Percentiles rank a stretch among this genome's conserved stretches.
These are phyloP conservation scores for Kalmusia sp. DNA, from an alignment of 2,329 filamentous ascomycete species.

Conservation along the genomic window DNA sequence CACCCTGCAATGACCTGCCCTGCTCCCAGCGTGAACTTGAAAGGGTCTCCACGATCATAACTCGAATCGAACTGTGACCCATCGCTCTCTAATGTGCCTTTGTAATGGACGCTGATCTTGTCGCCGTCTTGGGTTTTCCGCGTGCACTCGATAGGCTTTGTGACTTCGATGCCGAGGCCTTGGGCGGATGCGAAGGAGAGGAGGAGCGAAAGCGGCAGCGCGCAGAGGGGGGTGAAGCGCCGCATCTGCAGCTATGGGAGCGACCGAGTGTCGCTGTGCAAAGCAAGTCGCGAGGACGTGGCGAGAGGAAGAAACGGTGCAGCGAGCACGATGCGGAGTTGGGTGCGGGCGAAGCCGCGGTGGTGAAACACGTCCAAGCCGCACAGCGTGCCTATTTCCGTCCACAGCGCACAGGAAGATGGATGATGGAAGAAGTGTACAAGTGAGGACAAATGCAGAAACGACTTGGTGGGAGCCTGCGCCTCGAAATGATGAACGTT, in stretches of 20 bases:
- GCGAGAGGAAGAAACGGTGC: neutral
- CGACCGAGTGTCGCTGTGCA: slow-evolving; percentile 6
- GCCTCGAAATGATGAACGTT: slow-evolving; percentile 7
- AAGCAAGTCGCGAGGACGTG: slow-evolving; percentile 1
- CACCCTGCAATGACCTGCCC: slow-evolving; percentile 93
- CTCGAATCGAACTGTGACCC: slow-evolving; percentile 84
- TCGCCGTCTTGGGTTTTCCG: slow-evolving; percentile 56
- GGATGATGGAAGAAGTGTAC: neutral
- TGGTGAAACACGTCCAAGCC: slow-evolving; percentile 8
- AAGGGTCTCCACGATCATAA: slow-evolving; percentile 78
- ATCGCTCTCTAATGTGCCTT: slow-evolving; percentile 58
- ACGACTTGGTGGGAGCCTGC: neutral
- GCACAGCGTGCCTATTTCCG: slow-evolving; percentile 1
- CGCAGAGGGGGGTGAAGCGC: slow-evolving; percentile 28
- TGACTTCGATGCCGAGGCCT: slow-evolving; percentile 51
- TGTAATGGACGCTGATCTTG: slow-evolving; percentile 56
- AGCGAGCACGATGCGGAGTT: slow-evolving; percentile 7
- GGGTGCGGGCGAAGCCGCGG: neutral
- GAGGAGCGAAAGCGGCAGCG: slow-evolving; percentile 30
- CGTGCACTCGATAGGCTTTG: slow-evolving; percentile 49
- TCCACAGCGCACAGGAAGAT: neutral
- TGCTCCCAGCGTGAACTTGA: slow-evolving; percentile 79
- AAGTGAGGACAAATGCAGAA: neutral
- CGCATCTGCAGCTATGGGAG: slow-evolving; percentile 33
- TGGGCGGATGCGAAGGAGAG: slow-evolving; percentile 29